Evolutionary conservation across 2,329 filamentous ascomycete genomes (phyloP).

Genomic region (Ilyonectria destructans): DNA sequence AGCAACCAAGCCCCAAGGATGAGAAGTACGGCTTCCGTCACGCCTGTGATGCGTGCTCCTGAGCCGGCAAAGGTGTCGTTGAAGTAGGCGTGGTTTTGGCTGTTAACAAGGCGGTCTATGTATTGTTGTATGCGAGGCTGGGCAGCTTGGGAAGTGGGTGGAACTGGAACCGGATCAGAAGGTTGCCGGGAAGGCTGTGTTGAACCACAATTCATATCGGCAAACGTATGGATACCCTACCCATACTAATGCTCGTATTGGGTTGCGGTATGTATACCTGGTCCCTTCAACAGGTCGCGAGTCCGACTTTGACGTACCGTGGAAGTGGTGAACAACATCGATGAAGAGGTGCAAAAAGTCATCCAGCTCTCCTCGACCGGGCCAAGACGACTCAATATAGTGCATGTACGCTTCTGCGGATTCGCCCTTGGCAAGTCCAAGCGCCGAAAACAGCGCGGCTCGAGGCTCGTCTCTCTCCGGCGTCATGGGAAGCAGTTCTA

Average conservation of each 20-base stretch:
- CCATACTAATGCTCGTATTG: too few species aligned
- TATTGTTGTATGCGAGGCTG: neutral
- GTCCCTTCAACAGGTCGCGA: too few species aligned
- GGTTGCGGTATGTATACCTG: too few species aligned
- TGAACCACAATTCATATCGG: too few species aligned
- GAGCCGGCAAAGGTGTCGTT: neutral
- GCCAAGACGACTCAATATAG: slow-evolving; percentile 1
- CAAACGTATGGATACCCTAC: too few species aligned
- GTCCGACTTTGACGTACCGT: neutral
- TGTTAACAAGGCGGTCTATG: neutral
- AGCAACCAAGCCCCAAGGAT: neutral
- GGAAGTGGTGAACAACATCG: neutral
- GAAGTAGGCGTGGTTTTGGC: neutral
- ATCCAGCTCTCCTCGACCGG: neutral
- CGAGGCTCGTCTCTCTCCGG: neutral
- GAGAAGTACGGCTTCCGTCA: neutral
- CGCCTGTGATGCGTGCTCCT: neutral
- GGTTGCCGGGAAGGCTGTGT: too few species aligned
- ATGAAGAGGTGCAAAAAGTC: neutral
- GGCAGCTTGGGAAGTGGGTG: neutral
- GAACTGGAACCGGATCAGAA: too few species aligned
- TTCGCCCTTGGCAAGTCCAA: neutral
- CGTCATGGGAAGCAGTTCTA: neutral
- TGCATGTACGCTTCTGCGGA: neutral
- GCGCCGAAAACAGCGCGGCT: neutral